Base-by-base conservation (phyloP, 108 stramenopile genomes). In the Cyclostephanos invisitatus region DNA sequence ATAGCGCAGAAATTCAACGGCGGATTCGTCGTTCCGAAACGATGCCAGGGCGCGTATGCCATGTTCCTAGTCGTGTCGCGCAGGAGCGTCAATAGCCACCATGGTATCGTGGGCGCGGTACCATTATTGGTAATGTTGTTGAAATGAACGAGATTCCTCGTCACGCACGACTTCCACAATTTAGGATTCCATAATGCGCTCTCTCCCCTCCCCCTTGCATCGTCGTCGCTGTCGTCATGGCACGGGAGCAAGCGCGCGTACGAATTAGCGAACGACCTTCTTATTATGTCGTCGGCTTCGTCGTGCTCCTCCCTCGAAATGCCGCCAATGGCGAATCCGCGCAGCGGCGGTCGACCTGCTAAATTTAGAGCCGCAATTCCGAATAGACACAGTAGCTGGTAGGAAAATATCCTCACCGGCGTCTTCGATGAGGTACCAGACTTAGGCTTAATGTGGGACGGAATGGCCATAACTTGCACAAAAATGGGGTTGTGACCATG, bases 21-120 rank as follows among this genome's bases (percentile, higher is more conserved):
- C 5, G 82, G 86, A 10, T 78, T 59, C 3, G 72, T 51, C 27
- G 77, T 84, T 25, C 58, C 32, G 12, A 85, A 72, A 25, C 72
- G 62, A 66, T 85, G 81, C 87, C 87, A 88, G 3, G 47, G 21
- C 8, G 68, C 84, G 46, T 56, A 71, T 0, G 74, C 40, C 1
- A 72, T 78, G 7, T 62, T 58, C 7, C 15, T 15, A 9, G 29
- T 12, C 7, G 54, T 29, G 57, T 88, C 87, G 11, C 84, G 79
- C n/a, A 85, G 28, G 0, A 88, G 57, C 5, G 87, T 88, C 28
- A 68, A 80, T 48, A 85, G 84, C 87, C 87, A 85, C 85, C 87
- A 85, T 0, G 86, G 86, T n/a, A 76, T 67, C 36, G 36, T 6
- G 36, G 36, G 36, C 38, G 75, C 8, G 25, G 2, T 25, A 25